Base-by-base conservation (phyloP, 2,329 filamentous ascomycete species). In the Curvularia hawaiiensis region DNA sequence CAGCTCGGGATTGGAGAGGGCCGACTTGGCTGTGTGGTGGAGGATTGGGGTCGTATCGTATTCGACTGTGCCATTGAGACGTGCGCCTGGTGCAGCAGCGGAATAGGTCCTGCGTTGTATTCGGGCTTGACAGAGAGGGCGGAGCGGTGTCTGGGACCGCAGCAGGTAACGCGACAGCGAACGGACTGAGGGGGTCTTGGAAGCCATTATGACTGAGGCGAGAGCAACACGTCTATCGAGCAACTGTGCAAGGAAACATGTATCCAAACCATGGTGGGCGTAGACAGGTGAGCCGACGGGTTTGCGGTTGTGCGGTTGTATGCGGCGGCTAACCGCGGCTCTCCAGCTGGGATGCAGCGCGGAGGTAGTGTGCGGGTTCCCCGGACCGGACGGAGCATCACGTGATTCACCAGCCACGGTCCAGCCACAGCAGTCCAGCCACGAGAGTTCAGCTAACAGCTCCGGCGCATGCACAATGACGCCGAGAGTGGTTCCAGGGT, bases 11-110 rank as follows among this genome's bases (percentile, higher is more conserved):
- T 89, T 89, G 47, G 82, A 79, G 18, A 96, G 84, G 8, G 92
- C 87, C 1, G 87, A 80, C 64, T 90, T 88, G 2, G 92, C 83
- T 24, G 86, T 90, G 74, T 97, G 95, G 56, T 92, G 85, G 28
- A 99, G 84, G 40, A 98, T 79, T 14, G 91, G 84, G 1, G 90
- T 96, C 16, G 89, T 88, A 60, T 88, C 86, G 79, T 95, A 99
- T 80, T 98, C 93, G 66, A 92, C 87, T 7, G 93, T 91, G 47
- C 92, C 79, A 76, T 99, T 99, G 54, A 99, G 85, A 64, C 83
- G 83, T 56, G 85, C 84, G 48, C 76, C 78, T n/a, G 72, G 76
- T 63, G 71, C 82, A 9, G 72, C 72, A 10, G 81, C 76, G 20
- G 85, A 83, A 73, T 86, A 85, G 30, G 67, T 64, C 59, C 69